phyloP scores from a whole-genome alignment of 2,329 filamentous ascomycete genomes.

The Talaromyces sp. region DNA sequence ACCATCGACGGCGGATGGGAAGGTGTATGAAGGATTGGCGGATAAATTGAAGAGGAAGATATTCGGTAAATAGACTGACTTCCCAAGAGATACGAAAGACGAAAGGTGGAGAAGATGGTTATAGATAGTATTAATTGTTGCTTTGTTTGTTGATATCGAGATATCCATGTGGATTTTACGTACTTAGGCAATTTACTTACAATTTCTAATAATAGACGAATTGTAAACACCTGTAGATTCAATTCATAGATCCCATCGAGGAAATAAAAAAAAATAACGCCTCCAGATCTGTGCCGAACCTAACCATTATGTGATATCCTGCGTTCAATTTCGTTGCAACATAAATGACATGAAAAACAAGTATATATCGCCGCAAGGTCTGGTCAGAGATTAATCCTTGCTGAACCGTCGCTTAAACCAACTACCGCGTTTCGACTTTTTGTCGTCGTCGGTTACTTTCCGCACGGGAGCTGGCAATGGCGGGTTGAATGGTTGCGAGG shows the following conservation, averaged over 20 bases:
- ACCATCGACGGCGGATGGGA: not conserved
- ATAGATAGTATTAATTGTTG: not conserved
- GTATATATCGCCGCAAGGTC: not conserved
- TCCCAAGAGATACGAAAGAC: too few species aligned
- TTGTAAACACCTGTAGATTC: not conserved
- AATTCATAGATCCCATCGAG: not conserved
- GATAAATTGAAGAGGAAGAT: conserved; percentile 50
- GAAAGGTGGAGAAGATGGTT: not conserved
- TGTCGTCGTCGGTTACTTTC: conserved; percentile 17
- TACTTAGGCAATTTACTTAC: not conserved
- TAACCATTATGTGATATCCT: conserved; percentile 2
- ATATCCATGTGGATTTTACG: not conserved
- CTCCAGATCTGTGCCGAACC: not conserved
- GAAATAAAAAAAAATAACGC: not conserved
- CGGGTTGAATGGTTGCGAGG: conserved; percentile 8
- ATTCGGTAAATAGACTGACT: conserved; percentile 26
- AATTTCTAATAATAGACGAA: not conserved
- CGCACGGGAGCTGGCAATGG: conserved; percentile 9
- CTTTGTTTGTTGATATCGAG: not conserved
- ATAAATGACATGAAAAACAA: not conserved
- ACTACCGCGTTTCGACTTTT: conserved; percentile 65
- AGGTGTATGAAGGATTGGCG: conserved; percentile 39
- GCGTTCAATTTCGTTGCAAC: conserved; percentile 4
- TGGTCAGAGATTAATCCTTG: conserved; percentile 22
- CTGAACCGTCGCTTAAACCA: conserved; percentile 85